Conservation (phyloP, 2,329 filamentous ascomycete species). For the Colletotrichum abscissum region DNA sequence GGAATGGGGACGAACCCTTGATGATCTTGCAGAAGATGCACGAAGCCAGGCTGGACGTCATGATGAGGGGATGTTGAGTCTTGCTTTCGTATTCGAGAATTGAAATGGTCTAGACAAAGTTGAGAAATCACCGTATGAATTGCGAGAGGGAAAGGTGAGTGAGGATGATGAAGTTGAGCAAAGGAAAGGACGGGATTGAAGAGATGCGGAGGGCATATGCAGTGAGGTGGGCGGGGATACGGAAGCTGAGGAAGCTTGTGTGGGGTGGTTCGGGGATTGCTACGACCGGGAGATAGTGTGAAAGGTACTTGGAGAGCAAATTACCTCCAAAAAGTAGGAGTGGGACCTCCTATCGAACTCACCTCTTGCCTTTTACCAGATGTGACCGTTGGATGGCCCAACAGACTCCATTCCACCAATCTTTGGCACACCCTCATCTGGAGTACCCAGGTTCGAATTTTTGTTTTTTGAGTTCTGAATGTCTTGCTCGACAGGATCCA, state of each 20-base stretch:
- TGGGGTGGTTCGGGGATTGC: not conserved
- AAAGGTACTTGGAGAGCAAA: constrained; percentile 34
- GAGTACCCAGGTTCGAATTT: constrained; percentile 42
- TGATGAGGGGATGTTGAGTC: constrained; percentile 21
- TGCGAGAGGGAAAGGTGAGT: not conserved
- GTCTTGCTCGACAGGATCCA: not conserved
- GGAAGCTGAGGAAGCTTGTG: constrained; percentile 2
- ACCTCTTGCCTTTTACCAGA: constrained; percentile 79
- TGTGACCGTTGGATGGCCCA: constrained; percentile 67
- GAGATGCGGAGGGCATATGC: not conserved
- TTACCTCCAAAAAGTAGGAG: constrained; percentile 50
- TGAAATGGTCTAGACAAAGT: no score
- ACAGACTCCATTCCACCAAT: constrained; percentile 53
- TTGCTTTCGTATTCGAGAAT: not conserved
- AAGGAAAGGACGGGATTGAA: not conserved
- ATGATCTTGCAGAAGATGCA: constrained; percentile 99
- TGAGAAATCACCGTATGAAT: not conserved
- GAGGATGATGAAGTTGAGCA: not conserved
- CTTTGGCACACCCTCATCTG: constrained; percentile 47
- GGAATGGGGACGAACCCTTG: constrained; percentile 70
- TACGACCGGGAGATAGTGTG: no score
- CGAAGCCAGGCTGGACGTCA: constrained; percentile 64
- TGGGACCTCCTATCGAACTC: constrained; percentile 73
- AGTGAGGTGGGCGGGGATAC: constrained; percentile 15
- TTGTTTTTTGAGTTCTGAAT: not conserved